Evolutionary conservation across 1,139 yeast species (phyloP), one percentile per base, ranked within the genome.

Genomic region (Geotrichum carabidarum): DNA sequence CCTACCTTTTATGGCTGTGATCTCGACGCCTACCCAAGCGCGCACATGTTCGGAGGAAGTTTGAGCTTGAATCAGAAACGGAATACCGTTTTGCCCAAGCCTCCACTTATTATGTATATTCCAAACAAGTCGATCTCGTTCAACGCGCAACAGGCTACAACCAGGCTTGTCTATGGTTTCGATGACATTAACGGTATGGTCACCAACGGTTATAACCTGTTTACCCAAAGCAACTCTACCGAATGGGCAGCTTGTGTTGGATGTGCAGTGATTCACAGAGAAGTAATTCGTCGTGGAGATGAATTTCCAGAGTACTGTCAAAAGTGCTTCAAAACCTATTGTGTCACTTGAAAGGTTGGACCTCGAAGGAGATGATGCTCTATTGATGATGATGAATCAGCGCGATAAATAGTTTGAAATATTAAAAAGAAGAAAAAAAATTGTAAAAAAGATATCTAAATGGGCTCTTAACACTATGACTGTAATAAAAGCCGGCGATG

Each of bases 231-330:
- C 50, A 77, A 78, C 60, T 62, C 68, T 6, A 72, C 81, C 11
- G 81, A 82, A 54, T 86, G 86, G 81, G 73, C 78, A 54, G 78
- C 82, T n/a, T 86, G 95, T 74, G 80, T 86, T 55, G 85, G 87
- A 1, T 86, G 95, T 75, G 95, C 95, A 9, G 82, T 86, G 51
- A 75, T 86, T 57, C 81, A 86, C 70, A 79, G 94, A 71, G 79
- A 83, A 53, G 84, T 84, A 67, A 89, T 85, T 70, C 75, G 89
- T 67, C 69, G 74, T 52, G 82, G 82, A 34, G 69, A 76, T 18
- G 77, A 78, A 22, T 81, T 83, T 61, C 78, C 86, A 18, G 82
- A 78, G 5, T 88, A 83, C 65, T 86, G 94, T 73, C 69, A 78
- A 60, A 60, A 72, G 54, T 86, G 95, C 69, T 86, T 86, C 68